Conservation (phyloP, 164 flowering plant species). For the Vitis riparia region DNA sequence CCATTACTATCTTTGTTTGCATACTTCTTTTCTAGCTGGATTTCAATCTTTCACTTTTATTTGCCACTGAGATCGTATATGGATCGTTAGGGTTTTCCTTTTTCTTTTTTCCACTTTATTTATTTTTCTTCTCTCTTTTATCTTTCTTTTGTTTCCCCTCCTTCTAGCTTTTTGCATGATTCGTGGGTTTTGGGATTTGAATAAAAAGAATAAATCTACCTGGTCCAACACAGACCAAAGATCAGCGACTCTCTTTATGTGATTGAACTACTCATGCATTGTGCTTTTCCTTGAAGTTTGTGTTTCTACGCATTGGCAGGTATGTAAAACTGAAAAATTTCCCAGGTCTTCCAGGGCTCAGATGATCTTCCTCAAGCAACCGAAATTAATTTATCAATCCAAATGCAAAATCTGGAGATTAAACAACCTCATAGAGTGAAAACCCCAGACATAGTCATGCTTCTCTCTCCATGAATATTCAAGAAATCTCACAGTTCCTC, state of each 20-base stretch:
- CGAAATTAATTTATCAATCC: slow-evolving; percentile 4
- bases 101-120: neutral
- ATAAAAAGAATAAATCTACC: slow-evolving; percentile 22
- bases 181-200: slow-evolving; percentile 29
- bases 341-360: slow-evolving; percentile 8
- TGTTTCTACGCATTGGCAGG: slow-evolving; percentile 25
- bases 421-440: neutral
- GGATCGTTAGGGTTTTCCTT: slow-evolving; percentile 27
- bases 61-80: slow-evolving; percentile 1
- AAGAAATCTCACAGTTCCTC: no score
- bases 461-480: neutral
- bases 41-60: slow-evolving; percentile 30
- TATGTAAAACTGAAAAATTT: slow-evolving; percentile 17
- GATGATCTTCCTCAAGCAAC: slow-evolving; percentile 12
- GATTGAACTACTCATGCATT: slow-evolving; percentile 44
- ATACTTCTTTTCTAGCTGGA: slow-evolving; percentile 24
- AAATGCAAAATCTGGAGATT: slow-evolving; percentile 15
- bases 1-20: slow-evolving; percentile 18
- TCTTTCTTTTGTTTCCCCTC: neutral
- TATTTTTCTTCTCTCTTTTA: neutral
- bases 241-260: slow-evolving; percentile 32
- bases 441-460: slow-evolving; percentile 1
- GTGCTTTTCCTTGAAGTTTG: slow-evolving; percentile 49
- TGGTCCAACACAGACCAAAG: slow-evolving; percentile 31
- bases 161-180: slow-evolving; percentile 19